Base-by-base conservation (phyloP, 1,284 basidiomycete genomes). In the Polyporus tsugae region DNA sequence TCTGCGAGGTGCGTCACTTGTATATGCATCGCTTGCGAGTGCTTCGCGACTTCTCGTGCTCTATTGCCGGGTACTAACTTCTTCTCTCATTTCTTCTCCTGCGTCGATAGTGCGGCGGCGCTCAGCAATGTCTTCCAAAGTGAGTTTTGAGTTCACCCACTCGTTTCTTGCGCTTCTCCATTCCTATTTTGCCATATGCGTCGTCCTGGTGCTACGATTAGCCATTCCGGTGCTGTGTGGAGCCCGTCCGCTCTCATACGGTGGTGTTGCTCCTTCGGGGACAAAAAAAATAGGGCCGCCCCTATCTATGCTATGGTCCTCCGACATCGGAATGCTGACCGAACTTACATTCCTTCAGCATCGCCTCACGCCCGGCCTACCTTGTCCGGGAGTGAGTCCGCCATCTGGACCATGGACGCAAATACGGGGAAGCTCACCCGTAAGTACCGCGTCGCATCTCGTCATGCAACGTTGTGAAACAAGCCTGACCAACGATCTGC, bases 331-430 rank as follows among this genome's bases (percentile, higher is more conserved):
- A 19, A 42, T 22, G 42, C 67, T 65, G 44, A 65, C 63, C 35
- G 33, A 33, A 53, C 33, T 63, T 39, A 44, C 4, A 7, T 29
- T 33, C 39, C n/a, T 41, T 10, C 63, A 73, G 72, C 72, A 41
- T 19, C 67, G 19, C 55, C 69, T 1, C 72, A 73, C 63, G 69
- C 69, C 1, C 69, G 72, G 53, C 69, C 69, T 38, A 61, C 67
- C 35, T 42, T 44, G 55, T 49, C 69, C 53, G 68, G 63, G 13
- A 66, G 68, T 58, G 72, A 75, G 65, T 75, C 74, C 22, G 66
- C 72, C n/a, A 74, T 77, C 42, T 77, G 75, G 75, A 65, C 70
- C 62, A 57, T 73, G 25, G 72, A 77, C 64, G 57, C 62, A 15
- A 29, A 63, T 22, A 73, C 73, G 4, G 62, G 60, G 44, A 60